phyloP scores from a whole-genome alignment of 331 rosid species.

The Quercus lobata region DNA sequence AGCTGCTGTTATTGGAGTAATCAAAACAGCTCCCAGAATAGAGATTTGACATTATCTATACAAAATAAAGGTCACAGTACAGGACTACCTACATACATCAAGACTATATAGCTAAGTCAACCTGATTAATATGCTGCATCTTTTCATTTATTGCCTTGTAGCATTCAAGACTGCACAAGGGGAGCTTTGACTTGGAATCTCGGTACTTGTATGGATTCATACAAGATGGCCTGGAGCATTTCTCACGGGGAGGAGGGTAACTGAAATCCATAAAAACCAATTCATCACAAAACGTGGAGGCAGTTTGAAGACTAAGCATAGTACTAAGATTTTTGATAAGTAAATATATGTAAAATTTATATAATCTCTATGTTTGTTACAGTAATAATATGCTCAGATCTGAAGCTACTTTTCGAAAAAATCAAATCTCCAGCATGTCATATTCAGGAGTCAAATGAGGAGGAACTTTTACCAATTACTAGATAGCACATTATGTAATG shows the following conservation, averaged over 20 bases:
- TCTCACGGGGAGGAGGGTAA: conserved; percentile 70
- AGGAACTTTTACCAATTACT: background rate
- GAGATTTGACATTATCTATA: background rate
- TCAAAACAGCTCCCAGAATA: background rate
- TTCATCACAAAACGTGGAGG: background rate
- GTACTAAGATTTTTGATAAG: background rate
- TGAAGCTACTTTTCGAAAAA: too few relatives aligned
- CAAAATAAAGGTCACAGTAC: background rate
- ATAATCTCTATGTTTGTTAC: background rate
- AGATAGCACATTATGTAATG: background rate
- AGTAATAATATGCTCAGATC: background rate
- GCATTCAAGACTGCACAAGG: conserved; percentile 64
- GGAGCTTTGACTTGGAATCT: conserved; percentile 66
- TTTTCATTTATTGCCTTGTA: conserved; percentile 54
- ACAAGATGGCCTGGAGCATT: conserved; percentile 61
- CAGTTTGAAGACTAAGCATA: background rate
- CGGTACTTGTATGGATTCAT: conserved; percentile 59
- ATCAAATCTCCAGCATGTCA: background rate
- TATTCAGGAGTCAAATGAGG: background rate
- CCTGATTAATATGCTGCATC: conserved; percentile 24
- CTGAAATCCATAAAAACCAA: conserved; percentile 27
- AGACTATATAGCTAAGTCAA: background rate
- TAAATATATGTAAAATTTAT: background rate
- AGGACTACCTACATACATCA: background rate
- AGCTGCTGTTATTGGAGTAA: background rate